phyloP scores from a whole-genome alignment of 2,329 filamentous ascomycete species.

The Fusarium solani-melongenae region DNA sequence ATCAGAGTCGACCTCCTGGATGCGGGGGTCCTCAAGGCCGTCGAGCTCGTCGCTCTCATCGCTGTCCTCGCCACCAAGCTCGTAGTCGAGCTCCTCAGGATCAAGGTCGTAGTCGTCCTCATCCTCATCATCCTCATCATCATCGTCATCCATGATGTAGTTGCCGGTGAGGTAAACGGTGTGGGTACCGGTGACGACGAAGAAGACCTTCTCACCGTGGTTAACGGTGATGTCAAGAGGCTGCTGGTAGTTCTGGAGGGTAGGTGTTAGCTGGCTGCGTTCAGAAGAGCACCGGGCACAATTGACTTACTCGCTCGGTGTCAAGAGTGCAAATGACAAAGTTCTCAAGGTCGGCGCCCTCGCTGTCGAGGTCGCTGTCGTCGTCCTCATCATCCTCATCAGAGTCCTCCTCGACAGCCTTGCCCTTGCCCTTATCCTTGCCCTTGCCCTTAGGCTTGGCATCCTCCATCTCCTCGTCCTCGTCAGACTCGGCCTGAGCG shows the following conservation, averaged over 20 bases:
- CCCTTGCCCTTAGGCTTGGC: conserved; percentile 69
- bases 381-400: conserved; percentile 67
- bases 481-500: conserved; percentile 67
- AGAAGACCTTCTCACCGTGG: conserved; percentile 91
- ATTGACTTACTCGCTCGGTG: conserved; percentile 79
- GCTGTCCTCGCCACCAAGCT: conserved; percentile 77
- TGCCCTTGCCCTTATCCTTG: conserved; percentile 63
- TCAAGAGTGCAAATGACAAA: conserved; percentile 96
- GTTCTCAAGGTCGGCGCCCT: conserved; percentile 80
- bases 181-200: conserved; percentile 90
- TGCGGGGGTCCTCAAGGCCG: conserved; percentile 79
- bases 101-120: conserved; percentile 84
- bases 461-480: conserved; percentile 79
- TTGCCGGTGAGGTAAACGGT: conserved; percentile 94
- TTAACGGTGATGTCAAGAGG: conserved; percentile 91
- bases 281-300: not conserved
- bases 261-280: conserved; percentile 40
- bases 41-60: conserved; percentile 82
- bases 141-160: conserved; percentile 82
- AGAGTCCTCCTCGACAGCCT: conserved; percentile 70
- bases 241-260: conserved; percentile 87
- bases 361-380: conserved; percentile 73
- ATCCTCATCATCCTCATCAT: conserved; percentile 72
- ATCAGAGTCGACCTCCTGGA: conserved; percentile 80
- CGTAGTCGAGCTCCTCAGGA: conserved; percentile 81